Base-by-base conservation (phyloP, 192 early-diverging fungal genomes). In the Spinellus fusiger region DNA sequence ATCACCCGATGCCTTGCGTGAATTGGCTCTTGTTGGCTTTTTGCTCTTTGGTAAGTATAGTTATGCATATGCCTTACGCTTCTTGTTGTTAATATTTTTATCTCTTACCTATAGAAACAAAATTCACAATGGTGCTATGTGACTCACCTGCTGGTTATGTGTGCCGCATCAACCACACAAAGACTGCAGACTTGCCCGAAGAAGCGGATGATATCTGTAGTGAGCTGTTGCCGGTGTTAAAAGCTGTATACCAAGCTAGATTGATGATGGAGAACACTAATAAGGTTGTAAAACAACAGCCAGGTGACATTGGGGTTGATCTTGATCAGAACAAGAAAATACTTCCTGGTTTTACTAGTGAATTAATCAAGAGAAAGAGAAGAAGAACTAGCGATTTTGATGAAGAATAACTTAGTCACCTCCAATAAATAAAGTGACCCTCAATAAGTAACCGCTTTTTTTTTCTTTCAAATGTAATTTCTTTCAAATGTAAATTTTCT, bases 21-120 rank as follows among this genome's bases (percentile, higher is more conserved):
- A 58, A 40, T 58, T 58, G 20, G 38, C 38, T n/a, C 56, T 58
- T 47, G 44, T 44, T 3, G 56, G 56, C 1, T 28, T 48, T 31
- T 46, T 46, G 9, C 44, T 47, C 7, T 58, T 58, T 46, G 56
- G 40, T 31, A 58, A 32, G 56, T 58, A 58, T 47, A 58, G 31
- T 47, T 28, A 58, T 48, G 20, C 0, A 47, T 2, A 46, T 46
- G n/a, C 56, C 46, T 57, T 57, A 58, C 56, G 27, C 13, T 58
- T 58, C 31, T 47, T 56, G 34, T 56, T 56, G 10, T 15, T 57
- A 44, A 57, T 46, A 29, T 57, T 28, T 44, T 44, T 57, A n/a
- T n/a, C n/a, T 57, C 28, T 28, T 44, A 44, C 25, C n/a, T 56
- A 1, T 40, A 56, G 54, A 38, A 13, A 56, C 54, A 13, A 56